Conservation (phyloP, 768 basidiomycete genomes). For the Mycena epipterygia region DNA sequence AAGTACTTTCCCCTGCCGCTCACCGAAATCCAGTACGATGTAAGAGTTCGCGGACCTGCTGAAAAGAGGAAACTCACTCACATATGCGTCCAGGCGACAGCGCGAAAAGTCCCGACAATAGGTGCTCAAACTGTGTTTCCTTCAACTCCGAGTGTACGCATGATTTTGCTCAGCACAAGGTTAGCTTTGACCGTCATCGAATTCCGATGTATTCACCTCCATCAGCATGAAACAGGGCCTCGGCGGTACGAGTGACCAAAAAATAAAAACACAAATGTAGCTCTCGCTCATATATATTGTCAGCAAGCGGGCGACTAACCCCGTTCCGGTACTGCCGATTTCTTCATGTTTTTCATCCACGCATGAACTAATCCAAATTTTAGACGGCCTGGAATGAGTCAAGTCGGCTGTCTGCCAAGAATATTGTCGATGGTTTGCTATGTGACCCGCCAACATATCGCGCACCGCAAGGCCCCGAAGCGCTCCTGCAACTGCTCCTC, state of each 20-base stretch:
- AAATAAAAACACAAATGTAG: too few relatives aligned
- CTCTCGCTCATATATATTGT: too few relatives aligned
- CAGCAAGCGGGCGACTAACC: constrained; percentile 21
- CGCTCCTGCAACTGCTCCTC: constrained; percentile 25
- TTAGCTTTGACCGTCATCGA: not conserved
- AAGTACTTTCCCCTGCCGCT: not conserved
- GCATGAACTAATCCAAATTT: not conserved
- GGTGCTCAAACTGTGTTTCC: constrained; percentile 22
- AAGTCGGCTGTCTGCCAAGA: not conserved
- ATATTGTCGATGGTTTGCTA: constrained; percentile 24
- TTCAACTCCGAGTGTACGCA: constrained; percentile 33
- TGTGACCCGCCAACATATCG: not conserved
- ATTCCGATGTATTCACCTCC: not conserved
- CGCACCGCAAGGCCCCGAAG: constrained; percentile 20
- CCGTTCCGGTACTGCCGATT: not conserved
- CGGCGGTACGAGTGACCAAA: constrained; percentile 5
- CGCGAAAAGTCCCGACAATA: constrained; percentile 22
- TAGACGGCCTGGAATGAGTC: not conserved
- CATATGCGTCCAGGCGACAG: constrained; percentile 9
- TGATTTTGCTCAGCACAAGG: constrained; percentile 18
- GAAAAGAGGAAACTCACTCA: not conserved
- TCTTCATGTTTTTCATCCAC: too few relatives aligned
- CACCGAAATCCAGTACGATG: constrained; percentile 20
- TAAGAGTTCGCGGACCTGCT: too few relatives aligned
- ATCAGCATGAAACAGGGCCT: constrained; percentile 6